Base-by-base conservation (phyloP, 306 rosid species). In the Glycine latifolia region DNA sequence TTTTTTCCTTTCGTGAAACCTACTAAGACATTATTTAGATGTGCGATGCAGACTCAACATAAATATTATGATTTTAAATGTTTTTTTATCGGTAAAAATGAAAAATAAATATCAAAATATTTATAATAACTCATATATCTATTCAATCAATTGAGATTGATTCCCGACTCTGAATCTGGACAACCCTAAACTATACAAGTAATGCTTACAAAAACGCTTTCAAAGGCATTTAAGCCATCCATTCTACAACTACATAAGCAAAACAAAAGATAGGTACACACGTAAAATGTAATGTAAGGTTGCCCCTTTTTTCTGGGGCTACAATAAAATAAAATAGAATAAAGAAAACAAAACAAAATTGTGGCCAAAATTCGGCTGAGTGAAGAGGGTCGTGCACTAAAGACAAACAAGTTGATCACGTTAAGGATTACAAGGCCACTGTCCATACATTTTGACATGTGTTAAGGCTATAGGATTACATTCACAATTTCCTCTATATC, bases 381-480 rank as follows among this genome's bases (percentile, higher is more conserved):
- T 17, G 47, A 39, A 15, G 9, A 15, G 61, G 2, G 16, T 15
- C 1, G 7, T 56, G 54, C 56, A 49, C 48, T 56, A 77, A 67
- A 59, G 47, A 86, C 84, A 82, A 68, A 47, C 71, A 61, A 82
- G 76, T 61, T 72, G 78, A 82, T 78, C n/a, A 73, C 7, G 41
- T 49, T 67, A 0, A 10, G 61, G 84, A 67, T 78, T 67, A 50
- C 58, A 43, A 35, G 7, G 60, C 48, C 81, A 43, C 73, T 13
- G 86, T 86, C 88, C 89, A 86, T 75, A 78, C 86, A 39, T 79
- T 86, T 74, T 85, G 63, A 60, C 82, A 79, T 55, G 67, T 61
- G 50, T 75, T n/a, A 26, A 26, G 16, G 84, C 67, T 74, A 8
- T 63, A 52, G 75, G 55, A 53, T 78, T 16, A 50, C 79, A 73